phyloP scores from a whole-genome alignment of 768 basidiomycete genomes.

The Amanita pallidorosea region DNA sequence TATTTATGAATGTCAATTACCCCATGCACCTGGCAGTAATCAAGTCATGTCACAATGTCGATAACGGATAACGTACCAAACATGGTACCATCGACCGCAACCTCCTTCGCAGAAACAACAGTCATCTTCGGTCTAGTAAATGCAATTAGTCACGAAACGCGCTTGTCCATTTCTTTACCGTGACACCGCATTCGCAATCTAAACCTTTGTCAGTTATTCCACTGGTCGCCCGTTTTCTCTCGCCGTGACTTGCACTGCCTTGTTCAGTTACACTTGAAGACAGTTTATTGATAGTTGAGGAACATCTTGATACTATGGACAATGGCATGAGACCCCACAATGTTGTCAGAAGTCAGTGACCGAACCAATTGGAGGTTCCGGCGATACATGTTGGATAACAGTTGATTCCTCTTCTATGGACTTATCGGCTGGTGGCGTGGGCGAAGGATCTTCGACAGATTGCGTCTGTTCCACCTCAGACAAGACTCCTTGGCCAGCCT shows the following conservation, averaged over 20 bases:
- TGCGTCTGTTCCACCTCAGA: slow-evolving; percentile 5
- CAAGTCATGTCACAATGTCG: background rate
- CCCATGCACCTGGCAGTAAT: slow-evolving; percentile 45
- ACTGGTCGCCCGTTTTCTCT: background rate
- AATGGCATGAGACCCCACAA: background rate
- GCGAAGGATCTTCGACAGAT: background rate
- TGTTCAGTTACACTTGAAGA: background rate
- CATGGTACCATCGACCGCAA: slow-evolving; percentile 68
- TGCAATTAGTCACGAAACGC: background rate
- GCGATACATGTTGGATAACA: background rate
- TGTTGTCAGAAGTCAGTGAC: too few relatives aligned
- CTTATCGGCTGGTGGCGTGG: background rate
- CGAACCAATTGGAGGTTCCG: background rate
- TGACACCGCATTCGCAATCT: slow-evolving; percentile 56
- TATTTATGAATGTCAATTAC: slow-evolving; percentile 16
- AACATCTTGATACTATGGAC: background rate
- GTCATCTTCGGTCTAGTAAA: slow-evolving; percentile 43
- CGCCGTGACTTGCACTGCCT: background rate
- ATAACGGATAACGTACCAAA: slow-evolving; percentile 37
- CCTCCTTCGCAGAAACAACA: slow-evolving; percentile 56
- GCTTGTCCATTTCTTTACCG: slow-evolving; percentile 21
- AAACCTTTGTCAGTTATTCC: slow-evolving; percentile 4
- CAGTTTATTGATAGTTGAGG: background rate
- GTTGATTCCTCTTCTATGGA: background rate
- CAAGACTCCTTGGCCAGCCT: slow-evolving; percentile 5